Evolutionary conservation across 1,284 basidiomycete species (phyloP), one percentile per base, ranked within the genome.

Genomic region (Apiotrichum akiyoshidainum): DNA sequence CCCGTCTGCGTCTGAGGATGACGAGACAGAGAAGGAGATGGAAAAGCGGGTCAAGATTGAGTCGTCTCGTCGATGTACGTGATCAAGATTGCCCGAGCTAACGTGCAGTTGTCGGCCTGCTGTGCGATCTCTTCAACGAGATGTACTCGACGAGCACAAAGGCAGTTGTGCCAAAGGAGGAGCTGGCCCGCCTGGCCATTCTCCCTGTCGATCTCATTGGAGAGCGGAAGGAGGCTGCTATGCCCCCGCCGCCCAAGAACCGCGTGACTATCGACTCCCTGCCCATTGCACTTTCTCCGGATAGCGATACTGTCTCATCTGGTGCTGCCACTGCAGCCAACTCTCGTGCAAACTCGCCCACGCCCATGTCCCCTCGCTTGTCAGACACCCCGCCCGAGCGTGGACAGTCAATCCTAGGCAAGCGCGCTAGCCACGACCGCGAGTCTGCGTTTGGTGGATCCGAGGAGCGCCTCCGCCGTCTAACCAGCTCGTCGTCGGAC

Each of bases 161-260:
- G 4, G 68, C 75, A 2, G 74, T 78, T 11, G 64, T 68, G 21
- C 77, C 77, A 5, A 68, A 69, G 17, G 73, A 75, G 59, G 74
- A 76, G 58, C 68, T 78, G 14, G 77, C 77, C 0, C 74, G 76
- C 19, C 67, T 78, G 1, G 77, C 77, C n/a, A 75, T 76, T 35
- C 49, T 65, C 14, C 63, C 63, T 7, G 45, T 65, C 26, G 63
- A 65, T 37, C 46, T 59, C 5, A 46, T 61, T 9, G 48, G 53
- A 8, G 57, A 61, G 40, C 55, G 59, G n/a, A 53, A 47, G 50
- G 56, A 53, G 5, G 46, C 26, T 31, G 26, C 50, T 2, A 46
- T 57, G 11, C 22, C 45, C 6, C 26, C 46, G 0, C 14, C 35
- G 10, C 45, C 58, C 12, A 55, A 65, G 44, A 45, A 8, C 22